Evolutionary conservation across 305 asterid species (phyloP), one percentile per base, ranked within the genome.

Genomic region (Ajuga reptans): DNA sequence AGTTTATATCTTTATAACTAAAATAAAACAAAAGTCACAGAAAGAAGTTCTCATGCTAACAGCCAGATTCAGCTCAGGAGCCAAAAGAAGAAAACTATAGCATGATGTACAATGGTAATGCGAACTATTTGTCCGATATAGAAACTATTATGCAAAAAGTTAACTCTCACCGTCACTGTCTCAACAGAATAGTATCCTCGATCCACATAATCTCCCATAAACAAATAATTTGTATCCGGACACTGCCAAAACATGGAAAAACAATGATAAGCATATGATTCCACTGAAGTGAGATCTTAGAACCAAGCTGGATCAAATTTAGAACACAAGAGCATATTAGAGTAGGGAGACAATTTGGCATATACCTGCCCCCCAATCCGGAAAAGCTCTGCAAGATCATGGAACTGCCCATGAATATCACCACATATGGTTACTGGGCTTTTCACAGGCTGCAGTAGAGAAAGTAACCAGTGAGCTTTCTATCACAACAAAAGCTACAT

Each of bases 161-260:
- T 34, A 53, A 64, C 90, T 80, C 59, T 80, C 55, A 88, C 95
- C 64, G 92, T 77, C 41, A 84, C 92, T 14, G 95, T 88, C 79
- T 88, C 95, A 51, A 88, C 92, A 49, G 95, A 88, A 75, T 88
- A 84, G 84, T 88, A 88, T 63, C 95, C 95, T 34, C 95, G 85
- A 72, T 88, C 92, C 56, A 88, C 95, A 79, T 88, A 88, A 80
- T 86, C 95, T 73, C 95, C 95, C 95, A 88, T 88, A 72, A 88
- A 88, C 81, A 88, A 73, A 76, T 88, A 88, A 73, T 88, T 86
- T 57, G 90, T 84, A 74, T 85, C 91, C 4, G 95, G 95, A 67
- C 95, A 87, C 92, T 87, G 86, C 69, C 73, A 75, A 71, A 53
- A 21, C 59, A 75, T 29, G 67, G 71, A 68, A 60, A 75, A 68